These are phyloP conservation scores for Nelumbo lutea DNA, from an alignment of 164 flowering plant genomes.

Conservation along the genomic window DNA sequence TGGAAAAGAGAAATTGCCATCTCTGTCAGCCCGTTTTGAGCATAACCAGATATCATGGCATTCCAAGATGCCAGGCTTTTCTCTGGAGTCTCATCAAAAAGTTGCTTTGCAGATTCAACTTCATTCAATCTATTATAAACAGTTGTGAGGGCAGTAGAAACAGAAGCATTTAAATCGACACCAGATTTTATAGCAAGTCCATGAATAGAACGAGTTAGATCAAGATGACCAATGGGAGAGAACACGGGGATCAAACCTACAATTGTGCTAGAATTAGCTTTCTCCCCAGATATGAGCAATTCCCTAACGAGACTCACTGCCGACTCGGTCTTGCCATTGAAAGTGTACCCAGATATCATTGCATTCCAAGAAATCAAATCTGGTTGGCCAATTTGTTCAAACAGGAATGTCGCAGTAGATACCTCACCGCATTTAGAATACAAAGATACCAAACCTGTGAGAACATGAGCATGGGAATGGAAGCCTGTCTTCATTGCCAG, in stretches of 20 bases:
- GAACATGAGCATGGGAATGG: slow-evolving; percentile 41
- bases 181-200: slow-evolving; percentile 54
- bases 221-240: slow-evolving; percentile 57
- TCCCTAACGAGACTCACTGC: slow-evolving; percentile 49
- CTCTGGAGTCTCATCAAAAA: slow-evolving; percentile 66
- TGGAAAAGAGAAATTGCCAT: slow-evolving; percentile 66
- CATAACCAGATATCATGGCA: slow-evolving; percentile 88
- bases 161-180: slow-evolving; percentile 36
- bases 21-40: slow-evolving; percentile 83
- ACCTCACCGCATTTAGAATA: slow-evolving; percentile 72
- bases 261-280: slow-evolving; percentile 65
- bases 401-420: slow-evolving; percentile 39
- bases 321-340: slow-evolving; percentile 43
- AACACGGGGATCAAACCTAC: slow-evolving; percentile 77
- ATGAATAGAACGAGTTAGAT: slow-evolving; percentile 47
- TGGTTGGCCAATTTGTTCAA: slow-evolving; percentile 45
- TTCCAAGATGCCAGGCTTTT: slow-evolving; percentile 83
- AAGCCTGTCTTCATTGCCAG: slow-evolving; percentile 55
- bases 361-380: slow-evolving; percentile 83
- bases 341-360: slow-evolving; percentile 73
- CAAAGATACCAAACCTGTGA: slow-evolving; percentile 72
- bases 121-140: slow-evolving; percentile 71
- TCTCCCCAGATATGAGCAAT: slow-evolving; percentile 37
- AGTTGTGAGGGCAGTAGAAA: slow-evolving; percentile 76
- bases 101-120: slow-evolving; percentile 49